Base-by-base conservation (phyloP, 768 basidiomycete species). In the Boletus pseudo-olivaceus region DNA sequence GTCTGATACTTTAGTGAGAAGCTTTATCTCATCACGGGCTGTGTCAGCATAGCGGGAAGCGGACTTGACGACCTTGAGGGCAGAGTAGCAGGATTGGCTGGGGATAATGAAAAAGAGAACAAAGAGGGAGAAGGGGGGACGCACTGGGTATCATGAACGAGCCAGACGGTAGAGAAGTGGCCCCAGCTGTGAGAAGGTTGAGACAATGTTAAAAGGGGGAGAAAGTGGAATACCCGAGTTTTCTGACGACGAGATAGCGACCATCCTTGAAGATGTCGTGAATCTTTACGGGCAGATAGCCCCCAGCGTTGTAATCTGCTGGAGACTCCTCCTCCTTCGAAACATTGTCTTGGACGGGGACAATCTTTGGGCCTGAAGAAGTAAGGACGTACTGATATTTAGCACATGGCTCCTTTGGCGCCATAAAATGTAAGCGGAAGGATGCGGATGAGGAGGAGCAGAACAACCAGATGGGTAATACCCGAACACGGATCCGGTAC, bases 21-120 rank as follows among this genome's bases (percentile, higher is more conserved):
- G 82, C 68, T 93, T 91, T 71, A 98, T 98, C 74, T 98, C 96
- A 70, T 98, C 96, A 47, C 88, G 82, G 29, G 96, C 96, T 5
- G 96, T 98, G 69, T 98, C 95, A 56, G 93, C 91, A 73, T 98
- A 98, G 60, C 94, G 87, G 23, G 85, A 84, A 20, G 93, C 95
- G 29, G 94, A 96, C 74, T 96, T 96, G 72, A 95, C 91, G 52
- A 97, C 87, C 71, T 97, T 97, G 67, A 97, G 82, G 15, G 93
- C 93, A 42, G 92, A 92, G 71, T 94, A 93, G 39, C 82, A 77
- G 32, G 81, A 78, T 40, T 79, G 76, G 7, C 93, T 95, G 62
- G 26, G 35, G 27, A 41, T 37, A 35, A 59, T 57, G 55, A 68
- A 52, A 58, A 63, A 29, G 45, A 49, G 54, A 42, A 15, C 32